These are phyloP conservation scores for Monilinia aucupariae DNA, from an alignment of 2,329 filamentous ascomycete species.

Conservation along the genomic window DNA sequence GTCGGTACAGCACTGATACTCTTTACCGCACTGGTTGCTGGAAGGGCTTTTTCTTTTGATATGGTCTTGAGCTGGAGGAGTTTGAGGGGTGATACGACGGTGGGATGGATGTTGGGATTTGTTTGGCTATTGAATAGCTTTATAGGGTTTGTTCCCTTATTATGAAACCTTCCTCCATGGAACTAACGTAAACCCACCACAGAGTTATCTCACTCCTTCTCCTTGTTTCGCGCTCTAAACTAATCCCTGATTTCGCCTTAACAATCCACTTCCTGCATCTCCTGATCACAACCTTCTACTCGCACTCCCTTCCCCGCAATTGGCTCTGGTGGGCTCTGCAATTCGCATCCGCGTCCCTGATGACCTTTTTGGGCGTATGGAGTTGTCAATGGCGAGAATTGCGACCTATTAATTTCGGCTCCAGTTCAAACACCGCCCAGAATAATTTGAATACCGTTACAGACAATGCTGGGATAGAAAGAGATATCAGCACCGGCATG, in stretches of 20 bases:
- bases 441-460: slow-evolving; percentile 13
- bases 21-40: slow-evolving; percentile 62
- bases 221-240: slow-evolving; percentile 81
- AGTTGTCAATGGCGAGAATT: slow-evolving; percentile 87
- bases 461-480: slow-evolving; percentile 22
- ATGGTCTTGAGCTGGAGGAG: slow-evolving; percentile 59
- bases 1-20: slow-evolving; percentile 57
- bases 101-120: slow-evolving; percentile 63
- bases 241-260: slow-evolving; percentile 89
- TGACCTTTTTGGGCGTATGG: slow-evolving; percentile 76
- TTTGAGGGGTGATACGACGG: slow-evolving; percentile 60
- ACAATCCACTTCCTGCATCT: slow-evolving; percentile 84
- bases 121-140: slow-evolving; percentile 64
- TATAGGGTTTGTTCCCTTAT: slow-evolving; percentile 46
- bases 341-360: slow-evolving; percentile 52
- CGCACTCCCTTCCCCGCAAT: slow-evolving; percentile 67
- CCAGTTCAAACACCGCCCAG: slow-evolving; percentile 40
- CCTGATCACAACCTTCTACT: slow-evolving; percentile 71
- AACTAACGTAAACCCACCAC: slow-evolving; percentile 14
- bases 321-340: slow-evolving; percentile 82
- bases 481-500: slow-evolving; percentile 24
- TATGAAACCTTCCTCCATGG: slow-evolving; percentile 1
- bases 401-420: slow-evolving; percentile 77
- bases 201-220: slow-evolving; percentile 81
- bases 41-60: slow-evolving; percentile 52